Base-by-base conservation (phyloP, 2,329 filamentous ascomycete species). In the Diaporthe sp. region DNA sequence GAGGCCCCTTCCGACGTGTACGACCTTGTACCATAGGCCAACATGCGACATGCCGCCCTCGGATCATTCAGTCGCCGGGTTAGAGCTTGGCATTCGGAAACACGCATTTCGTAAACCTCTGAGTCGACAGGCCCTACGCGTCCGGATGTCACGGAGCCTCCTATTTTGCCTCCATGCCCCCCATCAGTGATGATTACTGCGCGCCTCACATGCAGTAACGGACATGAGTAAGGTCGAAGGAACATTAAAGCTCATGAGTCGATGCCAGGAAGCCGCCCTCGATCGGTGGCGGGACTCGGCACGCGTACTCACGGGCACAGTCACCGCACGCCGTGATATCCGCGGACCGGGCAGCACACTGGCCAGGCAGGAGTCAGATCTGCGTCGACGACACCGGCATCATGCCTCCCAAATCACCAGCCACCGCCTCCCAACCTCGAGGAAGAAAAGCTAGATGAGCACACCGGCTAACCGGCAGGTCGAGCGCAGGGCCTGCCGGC, bases 41-140 rank as follows among this genome's bases (percentile, higher is more conserved):
- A n/a, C 61, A 50, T 67, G 61, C 61, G 42, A 67, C 64, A 38
- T 67, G 17, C 45, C 47, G 45, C 30, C 17, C 64, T 28, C 64
- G 64, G 64, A 67, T 67, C 45, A 45, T 9, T 28, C 30, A 19
- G 33, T 52, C 64, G 64, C 64, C 64, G 64, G 64, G 64, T 67
- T 38, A 52, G 64, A 67, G 64, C 42, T 52, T 67, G 64, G 47
- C 30, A 54, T 52, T 45, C 15, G 64, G 64, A 67, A 67, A 67
- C 64, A 40, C 9, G 45, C 45, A 52, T 38, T 67, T 52, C 45
- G 33, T 38, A n/a, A 50, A 9, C 64, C 13, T 54, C n/a, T 52
- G 33, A 25, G 30, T 52, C 64, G 30, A 12, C 33, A 38, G n/a
- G 64, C 45, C 47, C n/a, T 28, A 67, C 30, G 30, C 64, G 22